Conservation (phyloP, 1,284 basidiomycete genomes). For the Pholiota adiposa region DNA sequence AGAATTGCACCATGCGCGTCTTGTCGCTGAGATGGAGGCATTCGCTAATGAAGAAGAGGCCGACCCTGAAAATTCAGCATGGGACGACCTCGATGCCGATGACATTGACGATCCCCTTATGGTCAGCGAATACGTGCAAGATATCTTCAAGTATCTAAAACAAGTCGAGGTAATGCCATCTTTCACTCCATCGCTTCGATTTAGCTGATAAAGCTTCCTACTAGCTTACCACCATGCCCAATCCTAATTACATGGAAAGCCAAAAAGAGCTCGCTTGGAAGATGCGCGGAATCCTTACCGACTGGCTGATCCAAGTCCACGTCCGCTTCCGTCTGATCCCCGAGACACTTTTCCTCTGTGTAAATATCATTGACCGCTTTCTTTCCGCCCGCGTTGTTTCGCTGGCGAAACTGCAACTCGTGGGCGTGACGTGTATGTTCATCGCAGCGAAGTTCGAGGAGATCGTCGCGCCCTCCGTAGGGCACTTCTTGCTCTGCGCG, state of each 20-base stretch:
- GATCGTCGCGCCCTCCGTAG: constrained; percentile 88
- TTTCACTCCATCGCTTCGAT: neutral
- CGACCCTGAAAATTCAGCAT: constrained; percentile 63
- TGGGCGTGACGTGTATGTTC: constrained; percentile 94
- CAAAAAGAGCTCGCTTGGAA: constrained; percentile 93
- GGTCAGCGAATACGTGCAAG: constrained; percentile 96
- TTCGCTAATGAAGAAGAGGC: constrained; percentile 54
- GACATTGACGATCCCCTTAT: constrained; percentile 95
- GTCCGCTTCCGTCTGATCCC: constrained; percentile 92
- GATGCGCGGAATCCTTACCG: constrained; percentile 93
- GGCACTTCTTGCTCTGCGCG: constrained; percentile 87
- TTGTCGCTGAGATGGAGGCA: constrained; percentile 43
- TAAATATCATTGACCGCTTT: constrained; percentile 98
- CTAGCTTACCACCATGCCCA: constrained; percentile 83
- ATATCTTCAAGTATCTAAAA: constrained; percentile 94
- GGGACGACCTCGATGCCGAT: constrained; percentile 93
- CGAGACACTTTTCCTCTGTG: constrained; percentile 93
- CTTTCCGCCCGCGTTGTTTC: constrained; percentile 90
- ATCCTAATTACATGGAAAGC: constrained; percentile 88
- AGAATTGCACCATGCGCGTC: constrained; percentile 35
- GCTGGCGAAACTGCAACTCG: constrained; percentile 92
- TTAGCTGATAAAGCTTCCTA: constrained; percentile 12
- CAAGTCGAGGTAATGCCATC: constrained; percentile 58
- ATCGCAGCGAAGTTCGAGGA: constrained; percentile 97
- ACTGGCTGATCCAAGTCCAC: constrained; percentile 98